phyloP scores from a whole-genome alignment of 192 early-diverging fungal genomes.

The Bifiguratus adelaidae region DNA sequence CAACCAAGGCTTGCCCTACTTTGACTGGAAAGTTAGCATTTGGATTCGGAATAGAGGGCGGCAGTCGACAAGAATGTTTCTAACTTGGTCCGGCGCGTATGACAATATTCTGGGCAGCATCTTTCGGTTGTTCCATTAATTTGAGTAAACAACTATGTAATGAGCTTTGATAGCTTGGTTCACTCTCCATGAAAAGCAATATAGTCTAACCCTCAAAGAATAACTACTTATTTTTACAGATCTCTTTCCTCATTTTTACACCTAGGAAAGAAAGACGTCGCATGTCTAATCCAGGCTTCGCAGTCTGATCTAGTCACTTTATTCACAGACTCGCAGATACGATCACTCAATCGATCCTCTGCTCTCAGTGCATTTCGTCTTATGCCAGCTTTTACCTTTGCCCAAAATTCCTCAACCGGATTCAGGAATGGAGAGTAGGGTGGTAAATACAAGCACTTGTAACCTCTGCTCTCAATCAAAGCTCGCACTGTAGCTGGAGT shows the following conservation, averaged over 20 bases:
- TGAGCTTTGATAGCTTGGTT: too few relatives aligned
- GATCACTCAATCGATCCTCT: slow-evolving; percentile 10
- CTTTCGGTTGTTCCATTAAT: too few relatives aligned
- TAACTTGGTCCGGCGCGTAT: too few relatives aligned
- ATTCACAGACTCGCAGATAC: slow-evolving; percentile 8
- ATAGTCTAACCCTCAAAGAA: too few relatives aligned
- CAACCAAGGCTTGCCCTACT: too few relatives aligned
- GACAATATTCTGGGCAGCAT: too few relatives aligned
- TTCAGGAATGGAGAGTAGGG: slow-evolving; percentile 15
- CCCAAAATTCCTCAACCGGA: slow-evolving; percentile 22
- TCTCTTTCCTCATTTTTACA: slow-evolving; percentile 14
- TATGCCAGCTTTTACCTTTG: slow-evolving; percentile 10
- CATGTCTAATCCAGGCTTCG: slow-evolving; percentile 10
- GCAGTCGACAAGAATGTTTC: too few relatives aligned
- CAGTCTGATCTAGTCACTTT: slow-evolving; percentile 4
- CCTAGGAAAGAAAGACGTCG: slow-evolving; percentile 5
- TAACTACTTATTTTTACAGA: too few relatives aligned
- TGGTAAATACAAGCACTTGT: slow-evolving; percentile 6
- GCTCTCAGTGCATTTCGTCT: slow-evolving; percentile 9
- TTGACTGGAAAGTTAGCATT: too few relatives aligned
- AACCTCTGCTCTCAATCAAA: background rate
- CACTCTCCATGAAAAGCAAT: too few relatives aligned
- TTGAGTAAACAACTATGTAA: too few relatives aligned
- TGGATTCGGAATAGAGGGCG: too few relatives aligned
- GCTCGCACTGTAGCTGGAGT: background rate